Evolutionary conservation across 2,329 filamentous ascomycete species (phyloP).

Genomic region (Nannizzia gypsea): DNA sequence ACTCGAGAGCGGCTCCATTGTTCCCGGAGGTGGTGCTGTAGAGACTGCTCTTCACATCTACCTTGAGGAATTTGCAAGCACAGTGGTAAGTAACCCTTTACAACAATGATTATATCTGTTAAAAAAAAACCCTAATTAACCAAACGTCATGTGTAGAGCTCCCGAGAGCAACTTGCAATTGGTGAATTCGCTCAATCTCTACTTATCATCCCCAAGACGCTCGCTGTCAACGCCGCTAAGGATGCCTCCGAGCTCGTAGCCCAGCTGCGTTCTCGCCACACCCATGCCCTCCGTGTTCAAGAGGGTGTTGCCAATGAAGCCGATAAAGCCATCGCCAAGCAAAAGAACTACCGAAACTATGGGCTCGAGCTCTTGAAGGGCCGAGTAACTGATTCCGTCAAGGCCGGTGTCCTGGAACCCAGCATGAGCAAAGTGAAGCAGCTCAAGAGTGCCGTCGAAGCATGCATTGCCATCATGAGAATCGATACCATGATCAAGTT

Average conservation of each 20-base stretch:
- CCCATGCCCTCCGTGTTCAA: slow-evolving; percentile 80
- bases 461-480: slow-evolving; percentile 97
- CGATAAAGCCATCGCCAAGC: slow-evolving; percentile 78
- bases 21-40: slow-evolving; percentile 89
- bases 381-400: slow-evolving; percentile 84
- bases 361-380: slow-evolving; percentile 81
- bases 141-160: slow-evolving; percentile 45
- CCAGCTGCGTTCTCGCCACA: slow-evolving; percentile 86
- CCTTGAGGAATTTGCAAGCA: slow-evolving; percentile 95
- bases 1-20: slow-evolving; percentile 89
- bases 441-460: slow-evolving; percentile 95
- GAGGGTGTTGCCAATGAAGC: slow-evolving; percentile 68
- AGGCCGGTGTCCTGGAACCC: slow-evolving; percentile 89
- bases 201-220: slow-evolving; percentile 87
- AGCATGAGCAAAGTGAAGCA: slow-evolving; percentile 98
- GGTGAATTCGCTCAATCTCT: slow-evolving; percentile 94
- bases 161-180: slow-evolving; percentile 92
- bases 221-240: slow-evolving; percentile 94
- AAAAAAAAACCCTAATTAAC: not conserved
- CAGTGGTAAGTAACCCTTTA: slow-evolving; percentile 51
- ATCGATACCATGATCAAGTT: slow-evolving; percentile 98
- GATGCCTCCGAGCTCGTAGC: slow-evolving; percentile 91
- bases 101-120: not conserved
- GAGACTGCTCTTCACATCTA: slow-evolving; percentile 99
- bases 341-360: slow-evolving; percentile 98